Base-by-base conservation (phyloP, 305 asterid species). In the Caryopteris hybrid region DNA sequence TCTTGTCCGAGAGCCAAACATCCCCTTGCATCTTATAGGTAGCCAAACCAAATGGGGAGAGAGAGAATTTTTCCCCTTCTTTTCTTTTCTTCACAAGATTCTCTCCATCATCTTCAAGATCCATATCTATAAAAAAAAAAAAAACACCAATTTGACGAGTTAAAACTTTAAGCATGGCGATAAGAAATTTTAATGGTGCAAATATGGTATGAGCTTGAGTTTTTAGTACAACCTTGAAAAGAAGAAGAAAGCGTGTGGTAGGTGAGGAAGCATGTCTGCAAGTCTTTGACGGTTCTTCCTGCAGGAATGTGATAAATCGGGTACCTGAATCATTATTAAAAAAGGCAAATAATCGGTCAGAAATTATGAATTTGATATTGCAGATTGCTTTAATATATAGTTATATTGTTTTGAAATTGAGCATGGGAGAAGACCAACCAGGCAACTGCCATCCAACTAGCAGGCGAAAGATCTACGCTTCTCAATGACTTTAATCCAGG, bases 361-460 rank as follows among this genome's bases (percentile, higher is more conserved):
- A 34, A 38, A 41, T 50, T 0, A 71, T 16, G 3, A 36, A 31
- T 17, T 43, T 1, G n/a, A 27, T 27, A 25, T 13, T 0, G 7
- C 43, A 36, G 20, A 55, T 22, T 20, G 23, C 33, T 46, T 20
- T 51, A 64, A 51, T 18, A 23, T 43, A 36, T 8, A 13, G 22
- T 4, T 53, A 25, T 45, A 21, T 36, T 14, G 60, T 0, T 38
- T 9, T 10, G 8, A 41, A 25, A 17, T 43, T n/a, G 0, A 43
- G 1, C 6, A 18, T 12, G 5, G 50, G 23, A 25, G n/a, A 61
- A 52, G 76, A 74, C 74, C 58, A 74, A 94, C 99, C 99, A 94
- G 60, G 99, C 99, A 66, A 94, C 91, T 0, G 99, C 88, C 96
- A 94, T 82, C 99, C 99, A 94, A 81, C 97, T 92, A 66, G 98